phyloP scores from a whole-genome alignment of 495 filamentous ascomycete species.

The Penicillium arizonense region DNA sequence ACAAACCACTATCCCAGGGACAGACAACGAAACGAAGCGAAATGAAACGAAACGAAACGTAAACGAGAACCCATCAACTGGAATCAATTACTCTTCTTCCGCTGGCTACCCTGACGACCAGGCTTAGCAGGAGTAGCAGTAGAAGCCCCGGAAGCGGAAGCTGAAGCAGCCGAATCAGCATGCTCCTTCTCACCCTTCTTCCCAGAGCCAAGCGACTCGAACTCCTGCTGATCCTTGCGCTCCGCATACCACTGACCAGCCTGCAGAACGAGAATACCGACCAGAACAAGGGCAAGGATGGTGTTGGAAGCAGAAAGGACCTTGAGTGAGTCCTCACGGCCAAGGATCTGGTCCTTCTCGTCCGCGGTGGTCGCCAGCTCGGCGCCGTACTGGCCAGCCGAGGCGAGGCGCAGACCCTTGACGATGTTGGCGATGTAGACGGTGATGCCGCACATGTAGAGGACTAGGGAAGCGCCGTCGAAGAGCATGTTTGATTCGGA shows the following conservation, averaged over 20 bases:
- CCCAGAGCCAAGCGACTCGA: slow-evolving; percentile 52
- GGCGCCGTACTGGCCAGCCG: slow-evolving; percentile 49
- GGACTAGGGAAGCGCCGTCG: slow-evolving; percentile 84
- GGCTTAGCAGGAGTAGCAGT: slow-evolving; percentile 12
- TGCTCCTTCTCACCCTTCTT: slow-evolving; percentile 46
- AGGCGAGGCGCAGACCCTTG: slow-evolving; percentile 82
- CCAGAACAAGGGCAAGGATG: slow-evolving; percentile 85
- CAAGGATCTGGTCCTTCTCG: slow-evolving; percentile 49
- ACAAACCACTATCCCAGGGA: not conserved
- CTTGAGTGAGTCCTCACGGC: slow-evolving; percentile 80
- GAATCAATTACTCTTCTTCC: slow-evolving; percentile 24
- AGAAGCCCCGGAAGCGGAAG: slow-evolving; percentile 8
- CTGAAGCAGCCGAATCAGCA: slow-evolving; percentile 8
- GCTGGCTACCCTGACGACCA: slow-evolving; percentile 21
- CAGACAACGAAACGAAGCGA: not conserved
- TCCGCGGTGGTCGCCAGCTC: slow-evolving; percentile 36
- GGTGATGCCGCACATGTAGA: slow-evolving; percentile 87
- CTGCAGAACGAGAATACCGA: slow-evolving; percentile 90
- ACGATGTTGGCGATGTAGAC: slow-evolving; percentile 95
- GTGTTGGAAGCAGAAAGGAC: slow-evolving; percentile 96
- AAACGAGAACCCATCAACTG: not conserved
- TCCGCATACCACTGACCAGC: slow-evolving; percentile 99
- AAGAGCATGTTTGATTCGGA: slow-evolving; percentile 93
- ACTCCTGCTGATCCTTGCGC: slow-evolving; percentile 83
- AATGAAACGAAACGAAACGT: not conserved